These are phyloP conservation scores for Rhododendron ovatum DNA, from an alignment of 148 eudicot species.

Conservation along the genomic window DNA sequence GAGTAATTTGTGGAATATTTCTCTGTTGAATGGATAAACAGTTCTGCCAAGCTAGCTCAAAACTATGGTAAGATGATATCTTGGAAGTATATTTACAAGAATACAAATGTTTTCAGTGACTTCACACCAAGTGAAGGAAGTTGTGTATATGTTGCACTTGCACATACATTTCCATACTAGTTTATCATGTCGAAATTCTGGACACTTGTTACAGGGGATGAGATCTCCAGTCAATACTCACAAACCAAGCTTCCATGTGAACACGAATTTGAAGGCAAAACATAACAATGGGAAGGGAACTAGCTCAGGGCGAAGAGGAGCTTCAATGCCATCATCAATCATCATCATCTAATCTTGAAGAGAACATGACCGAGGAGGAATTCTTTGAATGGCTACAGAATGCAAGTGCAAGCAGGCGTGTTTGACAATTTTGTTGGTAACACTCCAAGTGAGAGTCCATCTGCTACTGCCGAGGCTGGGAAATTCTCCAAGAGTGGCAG, in stretches of 20 bases:
- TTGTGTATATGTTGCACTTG: not conserved
- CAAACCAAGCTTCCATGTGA: conserved; percentile 92
- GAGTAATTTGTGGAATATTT: not conserved
- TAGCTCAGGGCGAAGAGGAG: conserved; percentile 37
- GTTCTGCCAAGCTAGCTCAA: not conserved
- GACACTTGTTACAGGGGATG: conserved; percentile 63
- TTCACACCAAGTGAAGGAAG: not conserved
- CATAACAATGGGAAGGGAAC: conserved; percentile 48
- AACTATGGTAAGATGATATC: not conserved
- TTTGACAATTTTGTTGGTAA: conserved; percentile 56
- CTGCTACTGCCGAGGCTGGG: conserved; percentile 18
- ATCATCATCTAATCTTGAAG: conserved; percentile 39
- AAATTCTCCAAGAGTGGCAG: conserved; percentile 29
- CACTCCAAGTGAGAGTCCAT: conserved; percentile 34
- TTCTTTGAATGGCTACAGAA: conserved; percentile 83
- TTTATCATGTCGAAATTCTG: not conserved
- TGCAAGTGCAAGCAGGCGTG: conserved; percentile 62
- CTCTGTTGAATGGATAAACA: not conserved
- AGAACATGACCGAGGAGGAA: conserved; percentile 90
- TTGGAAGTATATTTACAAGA: not conserved
- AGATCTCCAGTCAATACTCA: conserved; percentile 85
- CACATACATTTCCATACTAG: not conserved
- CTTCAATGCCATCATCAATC: conserved; percentile 25
- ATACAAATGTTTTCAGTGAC: not conserved
- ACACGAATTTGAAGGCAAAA: conserved; percentile 61